phyloP scores from a whole-genome alignment of 768 basidiomycete genomes.

The Lyophyllum semitale region DNA sequence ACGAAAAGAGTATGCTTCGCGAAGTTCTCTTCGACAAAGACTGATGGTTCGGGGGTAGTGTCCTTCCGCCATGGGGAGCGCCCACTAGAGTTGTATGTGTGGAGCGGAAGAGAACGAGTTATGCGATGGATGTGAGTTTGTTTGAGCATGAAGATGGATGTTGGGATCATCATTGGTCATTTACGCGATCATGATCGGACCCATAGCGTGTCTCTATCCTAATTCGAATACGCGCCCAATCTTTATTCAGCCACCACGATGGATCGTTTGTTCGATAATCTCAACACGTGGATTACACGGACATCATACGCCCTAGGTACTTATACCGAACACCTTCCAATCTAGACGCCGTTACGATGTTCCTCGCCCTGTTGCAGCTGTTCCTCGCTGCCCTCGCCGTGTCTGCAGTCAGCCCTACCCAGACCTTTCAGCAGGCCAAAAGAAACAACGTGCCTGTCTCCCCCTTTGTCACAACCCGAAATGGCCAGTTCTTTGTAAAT shows the following conservation, averaged over 20 bases:
- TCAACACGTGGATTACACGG: constrained; percentile 17
- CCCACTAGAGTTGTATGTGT: constrained; percentile 10
- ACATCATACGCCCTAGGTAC: constrained; percentile 9
- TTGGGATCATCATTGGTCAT: not conserved
- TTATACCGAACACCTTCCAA: constrained; percentile 18
- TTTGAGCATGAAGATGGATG: constrained; percentile 16
- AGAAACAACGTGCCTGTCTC: constrained; percentile 26
- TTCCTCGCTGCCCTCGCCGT: constrained; percentile 33
- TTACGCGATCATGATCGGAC: constrained; percentile 10
- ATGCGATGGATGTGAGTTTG: not conserved
- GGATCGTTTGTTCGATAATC: constrained; percentile 6
- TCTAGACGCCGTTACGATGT: constrained; percentile 34
- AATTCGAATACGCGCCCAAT: not conserved
- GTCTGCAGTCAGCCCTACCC: constrained; percentile 33
- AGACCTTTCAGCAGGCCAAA: constrained; percentile 21
- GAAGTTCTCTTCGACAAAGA: constrained; percentile 27
- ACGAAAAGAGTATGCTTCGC: constrained; percentile 37
- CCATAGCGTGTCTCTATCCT: not conserved
- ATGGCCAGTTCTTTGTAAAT: constrained; percentile 53
- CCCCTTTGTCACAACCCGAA: constrained; percentile 46
- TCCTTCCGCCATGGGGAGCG: constrained; percentile 17
- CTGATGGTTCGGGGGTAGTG: constrained; percentile 15
- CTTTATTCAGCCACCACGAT: not conserved
- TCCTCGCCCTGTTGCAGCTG: constrained; percentile 27
- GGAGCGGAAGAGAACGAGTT: constrained; percentile 3